These are phyloP conservation scores for Globisporangium nagaii DNA, from an alignment of 352 stramenopile genomes.

Conservation along the genomic window DNA sequence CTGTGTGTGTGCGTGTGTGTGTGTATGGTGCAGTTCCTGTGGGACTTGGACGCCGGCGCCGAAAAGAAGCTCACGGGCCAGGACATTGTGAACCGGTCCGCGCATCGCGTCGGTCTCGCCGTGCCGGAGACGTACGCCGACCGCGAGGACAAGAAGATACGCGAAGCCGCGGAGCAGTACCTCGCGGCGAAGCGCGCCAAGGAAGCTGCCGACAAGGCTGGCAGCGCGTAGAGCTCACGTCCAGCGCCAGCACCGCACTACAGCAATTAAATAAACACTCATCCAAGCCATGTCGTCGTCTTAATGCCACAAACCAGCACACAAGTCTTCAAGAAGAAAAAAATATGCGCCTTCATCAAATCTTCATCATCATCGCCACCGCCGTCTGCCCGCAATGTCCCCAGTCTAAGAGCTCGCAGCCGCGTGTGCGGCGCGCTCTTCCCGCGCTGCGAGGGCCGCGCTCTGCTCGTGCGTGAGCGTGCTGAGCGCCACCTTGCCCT, in stretches of 20 bases:
- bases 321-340: no score
- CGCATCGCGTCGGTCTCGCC: conserved; percentile 65
- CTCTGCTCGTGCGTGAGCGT: conserved; percentile 45
- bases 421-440: conserved; percentile 30
- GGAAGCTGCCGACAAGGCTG: conserved; percentile 24
- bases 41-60: conserved; percentile 61
- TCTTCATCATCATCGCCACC: background rate
- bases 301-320: no score
- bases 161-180: conserved; percentile 45
- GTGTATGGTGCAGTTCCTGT: conserved; percentile 38
- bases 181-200: conserved; percentile 45
- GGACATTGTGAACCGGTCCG: conserved; percentile 75
- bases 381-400: background rate
- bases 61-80: conserved; percentile 62
- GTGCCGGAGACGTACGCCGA: conserved; percentile 72
- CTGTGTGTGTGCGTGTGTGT: background rate
- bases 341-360: no score
- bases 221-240: no score
- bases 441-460: conserved; percentile 21
- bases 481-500: conserved; percentile 52
- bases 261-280: conserved; percentile 9
- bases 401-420: conserved; percentile 34
- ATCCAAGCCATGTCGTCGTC: no score
- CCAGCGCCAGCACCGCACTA: no score
- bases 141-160: conserved; percentile 40